Conservation (phyloP, 1,139 yeast genomes). For the Schwanniomyces etchellsii region DNA sequence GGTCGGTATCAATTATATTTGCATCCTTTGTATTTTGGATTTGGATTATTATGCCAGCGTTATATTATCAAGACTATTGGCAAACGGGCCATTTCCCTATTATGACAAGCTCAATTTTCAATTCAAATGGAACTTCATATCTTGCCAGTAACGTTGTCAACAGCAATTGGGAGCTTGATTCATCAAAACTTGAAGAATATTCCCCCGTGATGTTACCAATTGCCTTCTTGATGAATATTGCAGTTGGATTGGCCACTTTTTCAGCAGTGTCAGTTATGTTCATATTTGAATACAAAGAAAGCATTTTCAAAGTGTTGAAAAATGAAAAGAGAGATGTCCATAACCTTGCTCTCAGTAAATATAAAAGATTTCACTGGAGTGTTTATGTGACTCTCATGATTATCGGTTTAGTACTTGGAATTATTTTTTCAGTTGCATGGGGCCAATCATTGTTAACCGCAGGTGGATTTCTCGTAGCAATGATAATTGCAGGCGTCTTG, state of each 20-base stretch:
- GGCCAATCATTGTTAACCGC: slow-evolving; percentile 39
- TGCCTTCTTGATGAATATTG: slow-evolving; percentile 10
- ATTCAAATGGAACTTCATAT: slow-evolving; percentile 39
- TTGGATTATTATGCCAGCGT: slow-evolving; percentile 14
- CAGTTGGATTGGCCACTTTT: slow-evolving; percentile 9
- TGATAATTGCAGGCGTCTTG: slow-evolving; percentile 35
- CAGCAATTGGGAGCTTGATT: slow-evolving; percentile 30
- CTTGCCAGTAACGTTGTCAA: slow-evolving; percentile 38
- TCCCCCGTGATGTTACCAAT: slow-evolving; percentile 29
- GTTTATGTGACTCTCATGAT: slow-evolving; percentile 49
- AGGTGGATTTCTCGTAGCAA: slow-evolving; percentile 32
- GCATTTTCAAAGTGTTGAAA: slow-evolving; percentile 41
- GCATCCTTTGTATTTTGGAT: slow-evolving; percentile 16
- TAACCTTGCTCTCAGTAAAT: slow-evolving; percentile 53
- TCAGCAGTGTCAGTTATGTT: slow-evolving; percentile 8
- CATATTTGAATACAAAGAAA: slow-evolving; percentile 13
- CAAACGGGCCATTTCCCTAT: slow-evolving; percentile 13
- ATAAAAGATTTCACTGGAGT: slow-evolving; percentile 63
- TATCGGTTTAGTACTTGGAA: slow-evolving; percentile 32
- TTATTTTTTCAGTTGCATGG: slow-evolving; percentile 36
- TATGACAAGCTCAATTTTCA: slow-evolving; percentile 18
- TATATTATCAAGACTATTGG: slow-evolving; percentile 14
- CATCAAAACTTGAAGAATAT: slow-evolving; percentile 37
- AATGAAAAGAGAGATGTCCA: slow-evolving; percentile 48
- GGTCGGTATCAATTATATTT: slow-evolving; percentile 19